A percentile compares a stretch with the other conserved stretches of the same genome.
These are phyloP conservation scores for Pichia sp. DNA, from an alignment of 1,139 yeast species.

Conservation along the genomic window DNA sequence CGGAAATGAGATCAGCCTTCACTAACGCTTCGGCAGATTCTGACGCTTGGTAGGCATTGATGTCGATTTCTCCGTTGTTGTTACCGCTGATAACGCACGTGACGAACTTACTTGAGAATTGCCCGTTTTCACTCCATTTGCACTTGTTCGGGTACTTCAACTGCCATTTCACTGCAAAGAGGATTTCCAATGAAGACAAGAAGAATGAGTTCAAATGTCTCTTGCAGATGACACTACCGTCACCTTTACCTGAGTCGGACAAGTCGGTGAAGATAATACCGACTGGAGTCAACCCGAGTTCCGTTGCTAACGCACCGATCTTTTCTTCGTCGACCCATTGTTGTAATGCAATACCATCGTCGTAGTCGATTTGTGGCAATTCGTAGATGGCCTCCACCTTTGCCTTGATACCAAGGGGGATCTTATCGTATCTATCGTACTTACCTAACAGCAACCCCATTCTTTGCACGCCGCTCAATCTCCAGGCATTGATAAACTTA, in stretches of 20 bases:
- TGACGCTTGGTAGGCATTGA: conserved; percentile 88
- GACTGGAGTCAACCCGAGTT: conserved; percentile 66
- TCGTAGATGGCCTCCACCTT: conserved; percentile 93
- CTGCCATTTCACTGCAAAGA: conserved; percentile 86
- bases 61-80: conserved; percentile 81
- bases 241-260: conserved; percentile 80
- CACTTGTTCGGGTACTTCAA: conserved; percentile 60
- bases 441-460: conserved; percentile 83
- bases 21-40: conserved; percentile 86
- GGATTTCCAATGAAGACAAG: conserved; percentile 77
- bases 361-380: conserved; percentile 85
- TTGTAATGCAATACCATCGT: conserved; percentile 75
- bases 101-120: conserved; percentile 83
- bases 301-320: conserved; percentile 54
- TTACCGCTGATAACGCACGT: conserved; percentile 95
- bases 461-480: conserved; percentile 83
- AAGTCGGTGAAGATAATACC: conserved; percentile 92
- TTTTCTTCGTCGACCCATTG: conserved; percentile 57
- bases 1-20: conserved; percentile 79
- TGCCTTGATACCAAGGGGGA: conserved; percentile 92
- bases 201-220: conserved; percentile 93
- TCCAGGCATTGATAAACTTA: conserved; percentile 87
- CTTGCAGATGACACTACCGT: conserved; percentile 89
- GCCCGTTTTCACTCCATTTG: conserved; percentile 64
- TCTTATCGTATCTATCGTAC: conserved; percentile 73